Evolutionary conservation across 2,329 filamentous ascomycete genomes (phyloP).

Genomic region (Trichoderma asperellum): DNA sequence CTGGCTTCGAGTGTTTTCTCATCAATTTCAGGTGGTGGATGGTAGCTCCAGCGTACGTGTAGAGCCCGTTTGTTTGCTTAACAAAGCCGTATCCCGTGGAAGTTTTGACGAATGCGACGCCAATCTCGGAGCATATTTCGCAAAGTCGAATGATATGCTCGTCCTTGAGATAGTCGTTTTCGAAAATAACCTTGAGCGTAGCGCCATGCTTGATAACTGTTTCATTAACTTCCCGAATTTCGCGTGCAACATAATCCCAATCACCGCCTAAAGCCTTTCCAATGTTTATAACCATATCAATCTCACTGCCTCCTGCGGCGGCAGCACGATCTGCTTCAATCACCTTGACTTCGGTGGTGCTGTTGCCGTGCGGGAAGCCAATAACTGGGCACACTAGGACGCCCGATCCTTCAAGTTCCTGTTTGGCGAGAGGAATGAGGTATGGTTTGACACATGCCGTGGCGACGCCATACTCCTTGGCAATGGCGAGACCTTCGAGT

Average conservation of each 20-base stretch:
- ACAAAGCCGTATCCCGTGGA: constrained; percentile 65
- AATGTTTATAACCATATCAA: constrained; percentile 65
- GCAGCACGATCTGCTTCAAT: constrained; percentile 44
- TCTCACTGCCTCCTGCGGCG: constrained; percentile 54
- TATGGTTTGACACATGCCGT: not conserved
- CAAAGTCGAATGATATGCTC: constrained; percentile 57
- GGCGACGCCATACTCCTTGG: not conserved
- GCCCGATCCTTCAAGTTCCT: not conserved
- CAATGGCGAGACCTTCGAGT: not conserved
- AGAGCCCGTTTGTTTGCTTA: constrained; percentile 55
- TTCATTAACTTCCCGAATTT: constrained; percentile 46
- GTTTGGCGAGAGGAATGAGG: not conserved
- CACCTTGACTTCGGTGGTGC: not conserved
- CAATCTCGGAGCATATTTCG: constrained; percentile 54
- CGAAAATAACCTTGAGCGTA: constrained; percentile 64
- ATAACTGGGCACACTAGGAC: not conserved
- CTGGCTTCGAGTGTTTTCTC: constrained; percentile 48
- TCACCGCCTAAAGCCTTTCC: constrained; percentile 60
- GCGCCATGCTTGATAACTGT: constrained; percentile 50
- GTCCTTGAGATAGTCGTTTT: constrained; percentile 59
- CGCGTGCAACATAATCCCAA: constrained; percentile 59
- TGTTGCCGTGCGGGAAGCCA: not conserved
- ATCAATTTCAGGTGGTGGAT: constrained; percentile 57
- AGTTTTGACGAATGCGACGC: constrained; percentile 63
- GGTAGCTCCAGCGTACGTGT: constrained; percentile 59